Evolutionary conservation across 1,284 basidiomycete genomes (phyloP).

Genomic region (Earliella scabrosa): DNA sequence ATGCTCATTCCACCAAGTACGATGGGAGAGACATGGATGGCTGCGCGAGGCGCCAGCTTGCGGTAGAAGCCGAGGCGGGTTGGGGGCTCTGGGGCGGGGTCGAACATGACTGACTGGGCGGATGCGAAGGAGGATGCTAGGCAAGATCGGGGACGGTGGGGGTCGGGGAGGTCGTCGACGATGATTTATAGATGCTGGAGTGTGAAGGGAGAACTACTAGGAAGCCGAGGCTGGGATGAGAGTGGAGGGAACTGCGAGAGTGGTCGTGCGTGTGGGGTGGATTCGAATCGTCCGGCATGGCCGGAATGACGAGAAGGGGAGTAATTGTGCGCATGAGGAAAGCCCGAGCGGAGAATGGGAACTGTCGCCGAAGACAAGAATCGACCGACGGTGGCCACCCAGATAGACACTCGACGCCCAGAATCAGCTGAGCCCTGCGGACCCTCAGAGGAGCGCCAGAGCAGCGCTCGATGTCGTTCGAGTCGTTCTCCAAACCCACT

Average conservation of each 20-base stretch:
- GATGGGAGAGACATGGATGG: constrained; percentile 12
- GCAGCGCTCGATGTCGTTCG: too few relatives aligned
- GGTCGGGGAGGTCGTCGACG: neutral
- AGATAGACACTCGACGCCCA: too few relatives aligned
- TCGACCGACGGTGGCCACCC: neutral
- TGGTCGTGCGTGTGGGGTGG: neutral
- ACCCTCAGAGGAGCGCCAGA: too few relatives aligned
- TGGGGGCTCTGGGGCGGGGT: constrained; percentile 7
- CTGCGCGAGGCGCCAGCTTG: constrained; percentile 12
- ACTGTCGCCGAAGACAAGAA: neutral
- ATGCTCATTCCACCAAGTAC: constrained; percentile 59
- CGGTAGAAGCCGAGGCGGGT: constrained; percentile 17
- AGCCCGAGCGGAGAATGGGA: neutral
- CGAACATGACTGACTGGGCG: neutral
- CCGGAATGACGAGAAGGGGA: neutral
- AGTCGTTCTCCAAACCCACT: too few relatives aligned
- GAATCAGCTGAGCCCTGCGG: neutral
- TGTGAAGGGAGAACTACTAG: neutral
- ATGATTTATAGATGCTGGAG: neutral
- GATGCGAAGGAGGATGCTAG: neutral
- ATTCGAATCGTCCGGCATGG: neutral
- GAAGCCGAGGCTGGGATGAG: neutral
- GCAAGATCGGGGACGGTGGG: neutral
- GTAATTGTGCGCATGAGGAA: neutral
- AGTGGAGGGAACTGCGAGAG: neutral